phyloP scores from a whole-genome alignment of 768 basidiomycete genomes.

The Agrocybe praecox region DNA sequence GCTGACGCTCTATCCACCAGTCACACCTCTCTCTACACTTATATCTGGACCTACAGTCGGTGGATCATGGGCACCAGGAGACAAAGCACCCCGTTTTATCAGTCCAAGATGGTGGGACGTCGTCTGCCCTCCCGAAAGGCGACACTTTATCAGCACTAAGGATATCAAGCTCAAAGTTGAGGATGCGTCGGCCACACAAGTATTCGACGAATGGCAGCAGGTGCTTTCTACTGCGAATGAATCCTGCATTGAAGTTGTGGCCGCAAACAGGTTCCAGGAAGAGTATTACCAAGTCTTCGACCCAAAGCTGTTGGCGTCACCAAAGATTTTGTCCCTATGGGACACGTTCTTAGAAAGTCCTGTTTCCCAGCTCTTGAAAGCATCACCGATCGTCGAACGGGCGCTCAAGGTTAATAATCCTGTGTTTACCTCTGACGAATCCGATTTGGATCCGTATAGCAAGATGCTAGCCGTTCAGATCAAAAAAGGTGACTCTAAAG shows the following conservation, averaged over 20 bases:
- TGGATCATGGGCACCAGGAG: constrained; percentile 39
- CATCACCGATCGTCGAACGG: constrained; percentile 44
- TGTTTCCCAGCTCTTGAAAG: constrained; percentile 38
- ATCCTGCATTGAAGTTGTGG: constrained; percentile 42
- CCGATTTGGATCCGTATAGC: constrained; percentile 37
- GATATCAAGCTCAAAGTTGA: constrained; percentile 38
- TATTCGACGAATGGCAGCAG: constrained; percentile 41
- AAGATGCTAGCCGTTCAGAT: constrained; percentile 54
- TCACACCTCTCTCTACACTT: constrained; percentile 40
- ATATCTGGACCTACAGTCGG: constrained; percentile 46
- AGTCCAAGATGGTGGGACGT: constrained; percentile 43
- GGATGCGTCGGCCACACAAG: constrained; percentile 30
- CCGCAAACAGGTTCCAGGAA: constrained; percentile 27
- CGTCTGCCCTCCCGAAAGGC: constrained; percentile 44
- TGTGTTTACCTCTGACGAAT: constrained; percentile 32
- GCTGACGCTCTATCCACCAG: constrained; percentile 25
- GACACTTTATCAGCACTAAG: constrained; percentile 37
- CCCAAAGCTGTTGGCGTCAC: constrained; percentile 41
- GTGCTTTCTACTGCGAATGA: constrained; percentile 42
- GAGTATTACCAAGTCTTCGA: constrained; percentile 46
- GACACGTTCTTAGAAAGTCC: constrained; percentile 43
- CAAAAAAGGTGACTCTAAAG: constrained; percentile 51
- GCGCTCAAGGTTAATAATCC: constrained; percentile 47
- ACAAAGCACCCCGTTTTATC: constrained; percentile 45
- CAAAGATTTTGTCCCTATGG: constrained; percentile 44